phyloP scores from a whole-genome alignment of 2,329 filamentous ascomycete genomes.

The Furcasterigmium sp. region DNA sequence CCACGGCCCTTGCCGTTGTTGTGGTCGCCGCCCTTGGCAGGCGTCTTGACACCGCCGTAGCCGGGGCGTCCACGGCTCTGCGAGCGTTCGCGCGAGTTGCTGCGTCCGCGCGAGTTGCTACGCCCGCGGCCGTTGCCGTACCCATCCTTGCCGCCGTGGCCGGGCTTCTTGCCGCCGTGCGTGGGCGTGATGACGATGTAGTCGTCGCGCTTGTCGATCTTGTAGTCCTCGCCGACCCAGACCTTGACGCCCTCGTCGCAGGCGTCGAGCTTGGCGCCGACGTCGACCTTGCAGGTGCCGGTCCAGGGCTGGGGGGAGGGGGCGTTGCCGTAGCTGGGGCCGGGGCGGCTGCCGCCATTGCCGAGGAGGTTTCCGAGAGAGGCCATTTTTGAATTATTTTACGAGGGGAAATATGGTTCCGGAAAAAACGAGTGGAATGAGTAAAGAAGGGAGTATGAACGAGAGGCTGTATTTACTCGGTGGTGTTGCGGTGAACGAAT shows the following conservation, averaged over 20 bases:
- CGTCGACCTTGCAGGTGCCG: constrained; percentile 3
- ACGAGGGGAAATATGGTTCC: no score
- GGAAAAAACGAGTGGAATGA: no score
- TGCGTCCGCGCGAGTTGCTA: no score
- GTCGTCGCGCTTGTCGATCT: background rate
- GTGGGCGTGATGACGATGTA: constrained; percentile 4
- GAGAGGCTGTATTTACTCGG: constrained; percentile 1
- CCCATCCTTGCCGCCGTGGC: background rate
- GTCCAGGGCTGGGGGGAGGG: background rate
- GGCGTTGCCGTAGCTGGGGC: background rate
- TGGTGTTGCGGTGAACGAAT: no score
- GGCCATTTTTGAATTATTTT: no score
- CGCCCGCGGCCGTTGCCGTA: no score
- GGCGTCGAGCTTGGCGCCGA: constrained; percentile 2
- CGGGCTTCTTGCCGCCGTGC: no score
- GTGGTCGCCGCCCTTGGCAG: background rate
- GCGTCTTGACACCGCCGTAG: constrained; percentile 1
- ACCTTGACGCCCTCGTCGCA: constrained; percentile 1
- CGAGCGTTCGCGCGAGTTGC: no score
- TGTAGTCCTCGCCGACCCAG: background rate
- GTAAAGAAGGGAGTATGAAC: constrained; percentile 2
- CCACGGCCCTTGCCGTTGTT: no score
- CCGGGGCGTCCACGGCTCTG: no score
- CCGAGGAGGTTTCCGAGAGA: no score
- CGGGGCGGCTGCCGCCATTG: no score